Percentiles rank a stretch among this genome's conserved stretches.
Conservation (phyloP, 495 filamentous ascomycete species). For the Symbiotaphrina buchneri region DNA sequence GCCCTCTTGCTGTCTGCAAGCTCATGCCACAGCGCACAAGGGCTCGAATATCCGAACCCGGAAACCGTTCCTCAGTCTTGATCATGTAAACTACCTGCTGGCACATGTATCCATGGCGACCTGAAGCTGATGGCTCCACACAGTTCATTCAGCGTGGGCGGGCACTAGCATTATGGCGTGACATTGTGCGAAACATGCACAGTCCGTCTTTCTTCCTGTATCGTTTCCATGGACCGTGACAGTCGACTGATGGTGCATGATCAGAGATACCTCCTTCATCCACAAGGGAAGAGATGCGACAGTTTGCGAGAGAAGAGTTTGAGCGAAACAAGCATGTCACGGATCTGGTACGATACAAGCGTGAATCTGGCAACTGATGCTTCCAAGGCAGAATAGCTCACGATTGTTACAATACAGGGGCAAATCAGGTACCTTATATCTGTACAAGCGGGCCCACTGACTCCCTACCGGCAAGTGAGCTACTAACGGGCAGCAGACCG, state of each 20-base stretch:
- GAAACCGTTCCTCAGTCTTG: too few relatives aligned
- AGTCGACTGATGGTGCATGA: slow-evolving; percentile 8
- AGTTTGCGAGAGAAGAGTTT: slow-evolving; percentile 57
- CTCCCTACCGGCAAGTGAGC: neutral
- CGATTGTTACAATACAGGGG: neutral
- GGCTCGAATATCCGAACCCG: too few relatives aligned
- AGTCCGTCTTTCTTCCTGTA: slow-evolving; percentile 4
- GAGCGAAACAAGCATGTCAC: slow-evolving; percentile 46
- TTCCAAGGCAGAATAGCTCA: neutral
- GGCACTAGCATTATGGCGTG: slow-evolving; percentile 31
- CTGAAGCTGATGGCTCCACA: too few relatives aligned
- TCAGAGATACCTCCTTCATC: slow-evolving; percentile 22
- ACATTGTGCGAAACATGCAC: slow-evolving; percentile 23
- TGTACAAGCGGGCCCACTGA: neutral
- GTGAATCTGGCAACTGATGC: neutral
- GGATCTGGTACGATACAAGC: slow-evolving; percentile 32
- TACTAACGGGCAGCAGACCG: slow-evolving; percentile 10
- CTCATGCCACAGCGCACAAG: too few relatives aligned
- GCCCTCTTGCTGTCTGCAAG: too few relatives aligned
- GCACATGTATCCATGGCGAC: too few relatives aligned
- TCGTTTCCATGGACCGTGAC: neutral
- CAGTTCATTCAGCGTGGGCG: slow-evolving; percentile 37
- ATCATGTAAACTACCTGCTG: too few relatives aligned
- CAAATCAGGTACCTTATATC: slow-evolving; percentile 6
- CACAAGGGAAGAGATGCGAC: slow-evolving; percentile 39